Conservation (phyloP, 2,329 filamentous ascomycete genomes). For the Capronia coronata region DNA sequence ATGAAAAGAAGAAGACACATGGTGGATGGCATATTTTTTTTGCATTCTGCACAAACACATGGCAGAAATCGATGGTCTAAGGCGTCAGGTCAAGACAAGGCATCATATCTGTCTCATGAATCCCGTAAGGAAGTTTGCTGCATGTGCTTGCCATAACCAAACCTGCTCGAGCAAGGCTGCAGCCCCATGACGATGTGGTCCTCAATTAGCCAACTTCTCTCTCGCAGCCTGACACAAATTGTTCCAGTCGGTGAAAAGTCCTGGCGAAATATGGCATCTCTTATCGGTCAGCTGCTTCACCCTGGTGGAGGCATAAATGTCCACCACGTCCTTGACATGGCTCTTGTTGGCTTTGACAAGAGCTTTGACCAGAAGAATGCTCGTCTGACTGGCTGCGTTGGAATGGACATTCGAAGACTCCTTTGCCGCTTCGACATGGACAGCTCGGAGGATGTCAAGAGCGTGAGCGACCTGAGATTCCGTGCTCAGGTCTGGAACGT, state of each 20-base stretch:
- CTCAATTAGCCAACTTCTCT: conserved; percentile 11
- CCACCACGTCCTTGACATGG: conserved; percentile 51
- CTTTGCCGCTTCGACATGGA: conserved; percentile 59
- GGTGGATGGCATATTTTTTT: too few relatives aligned
- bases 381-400: conserved; percentile 61
- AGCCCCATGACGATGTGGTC: neutral
- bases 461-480: conserved; percentile 33
- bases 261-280: conserved; percentile 54
- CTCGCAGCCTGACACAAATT: conserved; percentile 54
- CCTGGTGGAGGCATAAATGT: conserved; percentile 59
- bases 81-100: too few relatives aligned
- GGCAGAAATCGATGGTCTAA: too few relatives aligned
- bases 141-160: too few relatives aligned
- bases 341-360: conserved; percentile 44
- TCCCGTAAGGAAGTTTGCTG: too few relatives aligned
- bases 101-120: too few relatives aligned
- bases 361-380: conserved; percentile 40
- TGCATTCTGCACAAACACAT: too few relatives aligned
- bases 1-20: too few relatives aligned
- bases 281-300: conserved; percentile 53
- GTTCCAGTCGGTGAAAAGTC: conserved; percentile 65
- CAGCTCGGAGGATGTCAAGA: conserved; percentile 45
- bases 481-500: conserved; percentile 45
- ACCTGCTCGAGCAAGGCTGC: neutral
- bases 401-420: conserved; percentile 61